Conservation (phyloP, 495 filamentous ascomycete genomes). For the Penicillium chermesinum region DNA sequence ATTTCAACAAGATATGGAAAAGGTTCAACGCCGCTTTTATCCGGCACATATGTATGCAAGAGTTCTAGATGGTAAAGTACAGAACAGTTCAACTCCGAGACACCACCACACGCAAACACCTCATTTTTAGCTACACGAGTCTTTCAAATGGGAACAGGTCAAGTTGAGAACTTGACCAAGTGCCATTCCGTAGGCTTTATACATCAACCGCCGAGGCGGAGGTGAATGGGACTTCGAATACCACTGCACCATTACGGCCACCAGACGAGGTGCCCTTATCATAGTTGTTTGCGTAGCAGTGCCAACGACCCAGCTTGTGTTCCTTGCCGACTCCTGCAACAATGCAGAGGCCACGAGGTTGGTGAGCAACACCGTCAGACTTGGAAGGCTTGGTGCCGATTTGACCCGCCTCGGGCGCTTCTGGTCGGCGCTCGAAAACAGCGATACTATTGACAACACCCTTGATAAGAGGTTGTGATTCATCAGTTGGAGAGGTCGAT, state of each 20-base stretch:
- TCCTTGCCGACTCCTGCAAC: slow-evolving; percentile 83
- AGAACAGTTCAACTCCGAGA: slow-evolving; percentile 5
- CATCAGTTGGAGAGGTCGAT: slow-evolving; percentile 9
- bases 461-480: slow-evolving; percentile 43
- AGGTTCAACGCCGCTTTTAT: background rate
- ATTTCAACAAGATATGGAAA: background rate
- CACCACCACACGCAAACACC: slow-evolving; percentile 7
- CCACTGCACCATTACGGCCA: slow-evolving; percentile 70
- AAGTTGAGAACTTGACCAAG: background rate
- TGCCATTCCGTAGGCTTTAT: slow-evolving; percentile 12
- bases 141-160: background rate
- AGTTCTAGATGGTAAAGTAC: slow-evolving; percentile 4
- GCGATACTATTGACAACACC: slow-evolving; percentile 84
- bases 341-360: slow-evolving; percentile 65
- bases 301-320: slow-evolving; percentile 75
- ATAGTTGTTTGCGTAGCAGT: slow-evolving; percentile 42
- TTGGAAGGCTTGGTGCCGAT: slow-evolving; percentile 24
- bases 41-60: slow-evolving; percentile 5
- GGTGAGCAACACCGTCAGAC: slow-evolving; percentile 49
- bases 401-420: slow-evolving; percentile 25
- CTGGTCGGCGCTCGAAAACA: slow-evolving; percentile 61
- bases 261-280: slow-evolving; percentile 41
- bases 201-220: slow-evolving; percentile 21
- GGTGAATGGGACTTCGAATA: slow-evolving; percentile 69
- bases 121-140: background rate